Conservation (phyloP, 352 stramenopile genomes). For the Nothophytophthora sp. region DNA sequence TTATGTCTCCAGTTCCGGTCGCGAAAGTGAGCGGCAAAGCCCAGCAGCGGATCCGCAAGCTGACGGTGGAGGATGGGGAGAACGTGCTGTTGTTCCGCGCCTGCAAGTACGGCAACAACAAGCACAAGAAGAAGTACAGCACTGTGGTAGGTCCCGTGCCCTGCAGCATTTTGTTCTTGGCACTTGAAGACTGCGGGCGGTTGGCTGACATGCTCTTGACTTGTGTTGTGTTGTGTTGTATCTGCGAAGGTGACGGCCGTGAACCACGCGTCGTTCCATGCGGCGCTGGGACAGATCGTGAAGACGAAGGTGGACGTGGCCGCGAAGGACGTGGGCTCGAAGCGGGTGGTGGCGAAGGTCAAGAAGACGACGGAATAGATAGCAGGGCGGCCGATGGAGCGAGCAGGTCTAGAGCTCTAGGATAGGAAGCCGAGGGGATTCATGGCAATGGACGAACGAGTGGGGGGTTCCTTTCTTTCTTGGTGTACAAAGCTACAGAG, state of each 20-base stretch:
- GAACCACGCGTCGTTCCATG: conserved; percentile 68
- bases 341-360: conserved; percentile 46
- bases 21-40: conserved; percentile 36
- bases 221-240: conserved; percentile 1
- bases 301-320: conserved; percentile 61
- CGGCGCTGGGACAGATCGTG: conserved; percentile 65
- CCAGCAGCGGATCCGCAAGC: conserved; percentile 38
- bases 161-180: background rate
- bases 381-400: conserved; percentile 8
- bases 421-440: conserved; percentile 3
- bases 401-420: conserved; percentile 22
- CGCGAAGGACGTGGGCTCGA: conserved; percentile 25
- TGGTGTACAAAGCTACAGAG: conserved; percentile 32
- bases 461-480: conserved; percentile 8
- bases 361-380: conserved; percentile 76
- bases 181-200: too few species aligned
- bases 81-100: conserved; percentile 74
- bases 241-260: conserved; percentile 47
- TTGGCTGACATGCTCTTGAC: conserved; percentile 4
- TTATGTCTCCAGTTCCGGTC: conserved; percentile 30
- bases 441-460: conserved; percentile 19
- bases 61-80: conserved; percentile 41
- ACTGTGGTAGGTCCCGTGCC: conserved; percentile 41
- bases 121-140: conserved; percentile 88
- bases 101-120: conserved; percentile 86